Conservation (phyloP, 2,329 filamentous ascomycete genomes). For the Hypoxylon sp. region DNA sequence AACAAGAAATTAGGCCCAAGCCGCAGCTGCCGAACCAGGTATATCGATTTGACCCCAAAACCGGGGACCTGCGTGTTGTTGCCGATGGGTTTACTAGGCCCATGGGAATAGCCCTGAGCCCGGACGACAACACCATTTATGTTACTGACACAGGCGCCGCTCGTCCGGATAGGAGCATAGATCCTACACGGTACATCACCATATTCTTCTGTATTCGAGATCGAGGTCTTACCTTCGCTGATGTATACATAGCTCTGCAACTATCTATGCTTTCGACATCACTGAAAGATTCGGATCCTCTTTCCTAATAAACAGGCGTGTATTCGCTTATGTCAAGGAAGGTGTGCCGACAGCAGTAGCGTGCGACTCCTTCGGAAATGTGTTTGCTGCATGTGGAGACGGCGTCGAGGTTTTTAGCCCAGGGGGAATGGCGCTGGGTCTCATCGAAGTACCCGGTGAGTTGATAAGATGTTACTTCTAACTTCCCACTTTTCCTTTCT, state of each 20-base stretch:
- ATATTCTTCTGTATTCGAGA: neutral
- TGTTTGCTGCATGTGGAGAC: conserved; percentile 64
- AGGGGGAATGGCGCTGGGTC: conserved; percentile 61
- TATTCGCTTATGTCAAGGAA: conserved; percentile 66
- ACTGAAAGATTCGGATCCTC: conserved; percentile 55
- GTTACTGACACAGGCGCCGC: conserved; percentile 59
- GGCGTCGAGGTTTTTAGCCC: conserved; percentile 66
- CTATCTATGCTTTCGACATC: conserved; percentile 67
- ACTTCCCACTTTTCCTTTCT: neutral
- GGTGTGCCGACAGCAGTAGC: conserved; percentile 62
- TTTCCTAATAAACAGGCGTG: conserved; percentile 64
- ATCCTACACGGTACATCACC: conserved; percentile 51
- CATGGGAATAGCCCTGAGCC: conserved; percentile 59
- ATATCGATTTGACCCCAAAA: conserved; percentile 62
- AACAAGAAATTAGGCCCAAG: conserved; percentile 60
- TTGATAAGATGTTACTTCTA: neutral
- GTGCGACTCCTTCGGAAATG: conserved; percentile 61
- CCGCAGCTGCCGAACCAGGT: conserved; percentile 64
- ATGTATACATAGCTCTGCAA: conserved; percentile 50
- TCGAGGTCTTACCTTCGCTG: conserved; percentile 4
- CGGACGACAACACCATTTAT: conserved; percentile 59
- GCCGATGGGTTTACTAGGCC: conserved; percentile 64
- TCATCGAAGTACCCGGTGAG: conserved; percentile 58
- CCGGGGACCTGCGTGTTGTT: conserved; percentile 62
- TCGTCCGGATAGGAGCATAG: conserved; percentile 51